Conservation (phyloP, 257 asterid genomes). For the Petunia secreta region DNA sequence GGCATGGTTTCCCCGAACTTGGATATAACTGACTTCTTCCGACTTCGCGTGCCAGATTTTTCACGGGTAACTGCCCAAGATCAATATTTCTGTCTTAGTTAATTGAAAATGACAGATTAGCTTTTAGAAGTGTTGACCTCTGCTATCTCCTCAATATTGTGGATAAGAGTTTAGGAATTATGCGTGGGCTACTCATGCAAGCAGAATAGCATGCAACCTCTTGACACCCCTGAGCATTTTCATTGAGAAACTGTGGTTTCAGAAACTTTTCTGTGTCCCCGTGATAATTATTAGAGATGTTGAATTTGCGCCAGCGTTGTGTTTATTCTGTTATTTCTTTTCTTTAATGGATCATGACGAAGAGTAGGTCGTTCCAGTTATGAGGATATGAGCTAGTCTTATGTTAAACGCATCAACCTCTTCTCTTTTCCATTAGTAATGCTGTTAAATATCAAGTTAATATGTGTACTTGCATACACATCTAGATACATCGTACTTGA, state of each 20-base stretch:
- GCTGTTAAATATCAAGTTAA: no score
- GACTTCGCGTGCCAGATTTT: constrained; percentile 2
- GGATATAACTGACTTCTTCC: constrained; percentile 7
- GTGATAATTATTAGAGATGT: not conserved
- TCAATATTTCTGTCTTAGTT: not conserved
- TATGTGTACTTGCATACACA: no score
- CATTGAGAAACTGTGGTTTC: constrained; percentile 14
- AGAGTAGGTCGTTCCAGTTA: constrained; percentile 11
- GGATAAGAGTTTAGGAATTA: constrained; percentile 6
- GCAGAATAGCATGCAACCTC: not conserved
- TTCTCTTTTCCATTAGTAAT: not conserved
- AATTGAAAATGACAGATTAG: not conserved
- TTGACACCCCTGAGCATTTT: not conserved
- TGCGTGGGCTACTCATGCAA: not conserved
- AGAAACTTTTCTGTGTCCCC: constrained; percentile 7
- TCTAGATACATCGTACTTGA: no score
- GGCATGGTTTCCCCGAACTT: constrained; percentile 8
- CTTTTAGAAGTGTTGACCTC: not conserved
- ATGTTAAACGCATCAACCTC: not conserved
- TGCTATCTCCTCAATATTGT: not conserved
- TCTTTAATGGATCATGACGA: not conserved
- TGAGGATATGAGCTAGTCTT: not conserved
- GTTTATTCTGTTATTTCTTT: constrained; percentile 20
- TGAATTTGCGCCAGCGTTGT: not conserved
- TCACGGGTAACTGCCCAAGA: constrained; percentile 22